Percentiles rank a stretch among this genome's conserved stretches.
phyloP scores from a whole-genome alignment of 164 flowering plant genomes.

The Magnolia changhungtana region DNA sequence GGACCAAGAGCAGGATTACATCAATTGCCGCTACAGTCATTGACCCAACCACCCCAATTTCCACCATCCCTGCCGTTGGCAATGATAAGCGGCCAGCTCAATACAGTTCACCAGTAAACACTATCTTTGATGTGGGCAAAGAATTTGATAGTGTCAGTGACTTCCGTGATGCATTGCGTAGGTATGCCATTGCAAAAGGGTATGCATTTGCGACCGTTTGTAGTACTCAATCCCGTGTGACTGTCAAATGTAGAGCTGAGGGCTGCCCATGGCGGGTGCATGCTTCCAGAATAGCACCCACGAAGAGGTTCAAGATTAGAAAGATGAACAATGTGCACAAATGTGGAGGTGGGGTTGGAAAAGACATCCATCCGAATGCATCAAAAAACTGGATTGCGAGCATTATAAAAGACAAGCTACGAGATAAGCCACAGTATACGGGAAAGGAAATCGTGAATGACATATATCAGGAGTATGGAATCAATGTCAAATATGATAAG shows the following conservation, averaged over 20 bases:
- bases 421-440: conserved; percentile 24
- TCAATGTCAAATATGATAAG: conserved; percentile 65
- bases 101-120: conserved; percentile 53
- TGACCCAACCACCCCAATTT: conserved; percentile 20
- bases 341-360: conserved; percentile 59
- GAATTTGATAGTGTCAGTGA: conserved; percentile 54
- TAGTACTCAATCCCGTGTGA: conserved; percentile 65
- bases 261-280: conserved; percentile 81
- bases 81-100: conserved; percentile 25
- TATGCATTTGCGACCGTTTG: conserved; percentile 64
- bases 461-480: conserved; percentile 64
- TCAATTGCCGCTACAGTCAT: conserved; percentile 6
- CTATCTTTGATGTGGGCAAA: conserved; percentile 81
- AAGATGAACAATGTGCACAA: conserved; percentile 59
- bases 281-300: conserved; percentile 64
- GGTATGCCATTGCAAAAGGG: conserved; percentile 68
- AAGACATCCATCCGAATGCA: conserved; percentile 48
- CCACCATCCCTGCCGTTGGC: conserved; percentile 16
- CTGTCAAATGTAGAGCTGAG: conserved; percentile 65
- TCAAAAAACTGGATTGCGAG: conserved; percentile 70
- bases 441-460: conserved; percentile 75
- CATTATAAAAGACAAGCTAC: conserved; percentile 27
- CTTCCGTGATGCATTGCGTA: conserved; percentile 64
- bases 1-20: conserved; percentile 6
- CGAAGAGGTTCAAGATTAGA: conserved; percentile 58